Evolutionary conservation across 176 grass and related monocot species (phyloP).

Genomic region (Musa schizocarpa): DNA sequence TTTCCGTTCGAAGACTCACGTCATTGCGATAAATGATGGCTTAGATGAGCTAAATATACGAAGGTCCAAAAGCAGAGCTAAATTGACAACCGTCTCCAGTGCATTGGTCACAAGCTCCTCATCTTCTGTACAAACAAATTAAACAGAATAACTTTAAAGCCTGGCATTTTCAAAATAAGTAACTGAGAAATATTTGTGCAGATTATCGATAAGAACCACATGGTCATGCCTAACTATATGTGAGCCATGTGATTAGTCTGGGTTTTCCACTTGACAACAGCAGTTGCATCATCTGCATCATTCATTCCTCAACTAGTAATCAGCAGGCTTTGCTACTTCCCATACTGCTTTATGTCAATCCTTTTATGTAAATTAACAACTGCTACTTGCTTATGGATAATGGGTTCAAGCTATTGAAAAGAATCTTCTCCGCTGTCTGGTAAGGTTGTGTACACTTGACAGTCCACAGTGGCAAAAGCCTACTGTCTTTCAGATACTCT

Average conservation of each 20-base stretch:
- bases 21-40: slow-evolving; percentile 83
- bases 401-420: too few species aligned
- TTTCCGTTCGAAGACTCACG: slow-evolving; percentile 38
- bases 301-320: background rate
- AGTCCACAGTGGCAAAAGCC: too few species aligned
- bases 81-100: slow-evolving; percentile 94
- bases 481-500: too few species aligned
- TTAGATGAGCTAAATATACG: slow-evolving; percentile 93
- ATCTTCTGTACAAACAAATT: slow-evolving; percentile 60
- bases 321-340: background rate
- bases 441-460: too few species aligned
- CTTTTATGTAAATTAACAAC: too few species aligned
- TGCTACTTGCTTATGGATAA: too few species aligned
- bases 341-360: too few species aligned
- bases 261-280: background rate
- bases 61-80: slow-evolving; percentile 91
- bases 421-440: too few species aligned
- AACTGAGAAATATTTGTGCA: background rate
- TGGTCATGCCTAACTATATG: background rate
- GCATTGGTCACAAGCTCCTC: slow-evolving; percentile 97
- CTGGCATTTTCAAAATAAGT: background rate
- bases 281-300: background rate
- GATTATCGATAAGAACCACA: background rate
- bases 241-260: background rate
- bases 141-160: slow-evolving; percentile 15